phyloP scores from a whole-genome alignment of 257 asterid species.

The Linaria vulgaris region DNA sequence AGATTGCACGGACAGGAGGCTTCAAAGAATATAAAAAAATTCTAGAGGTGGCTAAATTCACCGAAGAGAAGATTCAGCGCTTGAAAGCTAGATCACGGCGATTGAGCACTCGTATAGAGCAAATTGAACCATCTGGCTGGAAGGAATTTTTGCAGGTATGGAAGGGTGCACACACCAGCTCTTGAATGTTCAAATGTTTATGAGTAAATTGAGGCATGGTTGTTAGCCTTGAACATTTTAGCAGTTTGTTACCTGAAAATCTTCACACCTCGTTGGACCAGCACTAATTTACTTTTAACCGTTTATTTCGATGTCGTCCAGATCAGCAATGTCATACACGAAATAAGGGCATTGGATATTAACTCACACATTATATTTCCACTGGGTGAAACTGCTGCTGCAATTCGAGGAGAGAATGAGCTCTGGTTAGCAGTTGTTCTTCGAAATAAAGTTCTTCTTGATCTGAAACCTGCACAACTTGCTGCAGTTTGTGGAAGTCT shows the following conservation, averaged over 20 bases:
- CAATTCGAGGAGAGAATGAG: slow-evolving; percentile 97
- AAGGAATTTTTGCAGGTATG: slow-evolving; percentile 96
- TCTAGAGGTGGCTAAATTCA: slow-evolving; percentile 69
- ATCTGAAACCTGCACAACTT: slow-evolving; percentile 92
- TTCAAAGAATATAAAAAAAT: slow-evolving; percentile 89
- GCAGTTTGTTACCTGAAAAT: neutral
- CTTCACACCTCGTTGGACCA: neutral
- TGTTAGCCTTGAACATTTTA: neutral
- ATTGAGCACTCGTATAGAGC: slow-evolving; percentile 70
- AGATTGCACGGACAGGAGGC: slow-evolving; percentile 79
- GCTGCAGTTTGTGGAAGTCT: slow-evolving; percentile 93
- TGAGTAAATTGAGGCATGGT: neutral
- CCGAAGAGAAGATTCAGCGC: slow-evolving; percentile 83
- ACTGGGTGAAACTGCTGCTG: slow-evolving; percentile 97
- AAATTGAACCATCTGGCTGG: slow-evolving; percentile 99
- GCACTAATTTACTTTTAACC: neutral
- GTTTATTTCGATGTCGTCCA: slow-evolving; percentile 27
- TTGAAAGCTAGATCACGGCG: slow-evolving; percentile 82
- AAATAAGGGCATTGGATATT: slow-evolving; percentile 93
- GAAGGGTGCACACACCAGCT: slow-evolving; percentile 7
- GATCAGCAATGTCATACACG: slow-evolving; percentile 95
- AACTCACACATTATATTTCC: slow-evolving; percentile 80
- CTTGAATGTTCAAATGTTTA: slow-evolving; percentile 7
- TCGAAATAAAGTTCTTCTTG: slow-evolving; percentile 73
- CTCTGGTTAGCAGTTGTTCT: slow-evolving; percentile 97